Evolutionary conservation across 257 asterid species (phyloP), one percentile per base, ranked within the genome.

Genomic region (Paraleonurus japonicus): DNA sequence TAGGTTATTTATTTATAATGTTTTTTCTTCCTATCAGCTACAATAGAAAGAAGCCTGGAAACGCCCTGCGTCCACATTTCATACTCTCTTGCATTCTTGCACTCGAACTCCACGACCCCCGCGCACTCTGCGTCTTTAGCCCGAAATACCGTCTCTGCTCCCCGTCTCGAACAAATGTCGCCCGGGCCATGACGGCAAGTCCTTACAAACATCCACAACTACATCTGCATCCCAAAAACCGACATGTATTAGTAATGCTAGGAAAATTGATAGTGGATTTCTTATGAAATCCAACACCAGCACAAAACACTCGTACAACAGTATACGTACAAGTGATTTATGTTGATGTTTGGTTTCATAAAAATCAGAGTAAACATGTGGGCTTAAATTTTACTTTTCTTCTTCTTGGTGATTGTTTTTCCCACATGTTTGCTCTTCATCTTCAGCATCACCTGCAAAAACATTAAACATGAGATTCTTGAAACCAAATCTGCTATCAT

Each of bases 171-270:
- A 86, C 81, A 95, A 72, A 72, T 95, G 98, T 48, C 99, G 76
- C 47, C 99, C 99, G 0, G 99, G 92, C 98, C 99, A 95, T n/a
- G 99, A 95, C 0, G 99, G 86, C 72, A 92, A 71, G 75, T 92
- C 92, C 68, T 82, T 89, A 55, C 83, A 72, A 20, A 95, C 96
- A 53, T 87, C 96, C 48, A 87, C 26, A n/a, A 95, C 98, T 15
- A 92, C 94, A 76, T 89, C 99, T 95, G 89, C 11, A 54, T 5
- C 28, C 4, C 4, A 37, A 8, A 61, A 24, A 4, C n/a, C n/a
- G n/a, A n/a, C n/a, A n/a, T n/a, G n/a, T 39, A 39, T 12, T 39
- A 8, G 47, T 39, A 39, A 39, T 39, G 47, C 8, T 8, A 12
- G 1, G 47, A 15, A 12, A 39, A 2, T 30, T 6, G 33, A 4